Percentiles rank a stretch among this genome's conserved stretches.
These are phyloP conservation scores for Phialophora tarda DNA, from an alignment of 2,329 filamentous ascomycete genomes.

Conservation along the genomic window DNA sequence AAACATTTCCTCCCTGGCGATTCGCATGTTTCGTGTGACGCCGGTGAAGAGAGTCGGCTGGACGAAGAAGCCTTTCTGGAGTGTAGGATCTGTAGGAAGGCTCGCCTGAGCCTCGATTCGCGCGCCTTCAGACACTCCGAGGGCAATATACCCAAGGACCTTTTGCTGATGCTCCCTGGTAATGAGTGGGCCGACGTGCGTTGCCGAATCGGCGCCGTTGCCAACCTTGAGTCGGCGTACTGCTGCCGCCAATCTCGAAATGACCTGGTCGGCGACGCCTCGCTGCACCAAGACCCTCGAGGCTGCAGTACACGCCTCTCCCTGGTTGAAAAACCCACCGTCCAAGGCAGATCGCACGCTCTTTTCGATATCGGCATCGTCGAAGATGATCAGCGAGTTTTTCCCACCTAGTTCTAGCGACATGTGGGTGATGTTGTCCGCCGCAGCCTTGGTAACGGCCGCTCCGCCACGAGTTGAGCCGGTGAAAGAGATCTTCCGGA, in stretches of 20 bases:
- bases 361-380: constrained; percentile 75
- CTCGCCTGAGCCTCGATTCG: constrained; percentile 48
- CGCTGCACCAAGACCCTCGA: constrained; percentile 30
- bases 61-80: constrained; percentile 61
- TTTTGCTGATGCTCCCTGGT: constrained; percentile 29
- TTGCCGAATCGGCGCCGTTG: constrained; percentile 22
- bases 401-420: constrained; percentile 85
- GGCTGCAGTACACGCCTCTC: constrained; percentile 33
- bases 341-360: constrained; percentile 58
- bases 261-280: constrained; percentile 27
- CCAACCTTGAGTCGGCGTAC: constrained; percentile 27
- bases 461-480: constrained; percentile 73
- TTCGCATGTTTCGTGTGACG: constrained; percentile 59
- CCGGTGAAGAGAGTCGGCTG: constrained; percentile 64
- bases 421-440: constrained; percentile 75
- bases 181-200: constrained; percentile 34
- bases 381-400: constrained; percentile 75
- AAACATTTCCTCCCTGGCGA: constrained; percentile 67
- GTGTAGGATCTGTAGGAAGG: constrained; percentile 40
- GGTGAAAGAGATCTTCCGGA: constrained; percentile 80
- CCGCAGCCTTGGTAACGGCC: constrained; percentile 72
- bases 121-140: constrained; percentile 56
- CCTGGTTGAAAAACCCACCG: constrained; percentile 34
- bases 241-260: constrained; percentile 20
- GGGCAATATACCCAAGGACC: constrained; percentile 48